phyloP scores from a whole-genome alignment of 768 basidiomycete species.

The Hypsizygus marmoreus region DNA sequence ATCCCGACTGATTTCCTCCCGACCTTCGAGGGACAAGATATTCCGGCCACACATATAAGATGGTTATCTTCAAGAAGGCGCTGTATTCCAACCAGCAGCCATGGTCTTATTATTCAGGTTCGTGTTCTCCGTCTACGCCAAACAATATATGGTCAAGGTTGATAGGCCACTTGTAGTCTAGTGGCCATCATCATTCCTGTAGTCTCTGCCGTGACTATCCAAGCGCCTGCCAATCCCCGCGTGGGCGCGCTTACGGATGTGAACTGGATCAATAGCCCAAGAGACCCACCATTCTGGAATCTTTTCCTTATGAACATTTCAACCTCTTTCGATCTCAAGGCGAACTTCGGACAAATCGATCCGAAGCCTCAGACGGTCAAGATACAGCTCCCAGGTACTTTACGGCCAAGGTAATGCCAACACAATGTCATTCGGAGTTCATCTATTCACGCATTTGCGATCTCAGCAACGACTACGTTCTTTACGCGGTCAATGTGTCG shows the following conservation, averaged over 20 bases:
- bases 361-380: conserved; percentile 5
- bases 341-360: conserved; percentile 15
- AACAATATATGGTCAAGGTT: too few relatives aligned
- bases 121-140: too few relatives aligned
- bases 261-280: conserved; percentile 12
- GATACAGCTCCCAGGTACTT: conserved; percentile 3
- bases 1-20: too few relatives aligned
- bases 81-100: too few relatives aligned
- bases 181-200: conserved; percentile 4
- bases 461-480: conserved; percentile 17
- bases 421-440: not conserved
- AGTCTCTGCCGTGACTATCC: conserved; percentile 8
- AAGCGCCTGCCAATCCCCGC: conserved; percentile 13
- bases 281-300: conserved; percentile 12
- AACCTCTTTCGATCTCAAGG: conserved; percentile 18
- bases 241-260: conserved; percentile 12
- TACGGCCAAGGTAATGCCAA: conserved; percentile 9
- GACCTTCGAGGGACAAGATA: too few relatives aligned
- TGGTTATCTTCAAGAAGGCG: too few relatives aligned
- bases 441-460: not conserved
- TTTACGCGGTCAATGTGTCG: conserved; percentile 18
- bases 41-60: too few relatives aligned
- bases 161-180: too few relatives aligned
- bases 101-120: too few relatives aligned
- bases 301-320: conserved; percentile 22